Base-by-base conservation (phyloP, 208 protist species). In the Trypanosoma avium region DNA sequence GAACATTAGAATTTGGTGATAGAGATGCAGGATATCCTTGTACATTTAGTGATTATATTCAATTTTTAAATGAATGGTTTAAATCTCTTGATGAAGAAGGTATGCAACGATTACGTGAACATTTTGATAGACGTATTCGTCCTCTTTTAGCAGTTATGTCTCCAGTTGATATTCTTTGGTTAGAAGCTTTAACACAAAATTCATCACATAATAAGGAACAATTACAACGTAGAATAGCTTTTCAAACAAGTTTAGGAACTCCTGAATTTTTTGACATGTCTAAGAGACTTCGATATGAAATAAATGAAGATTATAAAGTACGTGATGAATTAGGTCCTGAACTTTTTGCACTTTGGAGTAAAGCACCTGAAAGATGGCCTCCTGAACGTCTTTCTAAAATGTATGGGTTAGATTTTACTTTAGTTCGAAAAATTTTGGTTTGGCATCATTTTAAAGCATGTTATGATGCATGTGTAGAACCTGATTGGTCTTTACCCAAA, bases 281-380 rank as follows among this genome's bases (percentile, higher is more conserved):
- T 26, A 88, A 88, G 62, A 77, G 92, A 15, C 79, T 97, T 53
- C 78, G 82, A 35, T 97, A 97, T 61, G 92, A 97, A 75, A 94
- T 97, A 58, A 97, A 97, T 68, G 92, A 97, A 60, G 92, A 97
- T 77, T 97, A 97, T 82, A 97, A 97, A 61, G 89, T 97, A 53
- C 86, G 92, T 29, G 92, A 97, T 73, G 92, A 97, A 76, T 80
- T 97, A 35, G 93, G 93, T 6, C 93, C 93, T 33, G 93, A 97
- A 64, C 73, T 97, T 59, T 97, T 96, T 73, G 90, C 90, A 32
- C 71, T 97, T 57, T 97, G 91, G 89, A 93, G 85, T 55, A 96
- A 96, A 72, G 90, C 93, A 17, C 93, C 93, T 5, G 90, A 97
- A 73, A 79, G 93, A 48, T 97, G 93, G 91, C 93, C 93, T 27